Conservation (phyloP, 2,329 filamentous ascomycete species). For the Hymenoscyphus linearis region DNA sequence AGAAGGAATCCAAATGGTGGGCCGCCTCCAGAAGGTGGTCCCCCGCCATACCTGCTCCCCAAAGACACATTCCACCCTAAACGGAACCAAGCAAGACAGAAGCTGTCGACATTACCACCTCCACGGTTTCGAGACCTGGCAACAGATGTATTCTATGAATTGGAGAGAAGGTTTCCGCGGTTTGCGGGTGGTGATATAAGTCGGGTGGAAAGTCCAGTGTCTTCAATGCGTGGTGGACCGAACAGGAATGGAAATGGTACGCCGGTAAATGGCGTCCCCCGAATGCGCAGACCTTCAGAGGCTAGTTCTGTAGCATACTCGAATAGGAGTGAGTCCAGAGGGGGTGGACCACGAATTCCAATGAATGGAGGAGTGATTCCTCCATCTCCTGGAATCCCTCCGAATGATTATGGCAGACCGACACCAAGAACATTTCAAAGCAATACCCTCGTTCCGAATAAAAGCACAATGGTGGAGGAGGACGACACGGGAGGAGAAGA, state of each 20-base stretch:
- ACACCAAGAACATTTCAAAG: conserved; percentile 87
- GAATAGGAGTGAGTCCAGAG: conserved; percentile 33
- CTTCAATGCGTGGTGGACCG: conserved; percentile 49
- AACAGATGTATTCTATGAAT: conserved; percentile 92
- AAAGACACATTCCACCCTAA: conserved; percentile 91
- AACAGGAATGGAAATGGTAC: conserved; percentile 55
- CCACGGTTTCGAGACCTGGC: conserved; percentile 86
- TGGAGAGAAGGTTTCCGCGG: conserved; percentile 82
- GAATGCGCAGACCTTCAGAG: conserved; percentile 44
- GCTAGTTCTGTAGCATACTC: conserved; percentile 48
- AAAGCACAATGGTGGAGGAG: conserved; percentile 95
- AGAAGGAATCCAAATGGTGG: conserved; percentile 48
- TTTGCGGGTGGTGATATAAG: conserved; percentile 68
- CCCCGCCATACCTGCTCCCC: conserved; percentile 74
- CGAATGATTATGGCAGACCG: conserved; percentile 67
- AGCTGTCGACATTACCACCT: conserved; percentile 81
- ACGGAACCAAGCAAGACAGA: conserved; percentile 94
- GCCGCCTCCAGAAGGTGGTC: conserved; percentile 39
- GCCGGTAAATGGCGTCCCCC: conserved; percentile 54
- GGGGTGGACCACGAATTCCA: conserved; percentile 34
- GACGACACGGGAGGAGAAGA: conserved; percentile 63
- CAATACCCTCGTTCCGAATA: conserved; percentile 95
- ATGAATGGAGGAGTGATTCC: conserved; percentile 46
- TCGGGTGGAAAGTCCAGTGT: conserved; percentile 62
- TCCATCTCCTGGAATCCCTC: conserved; percentile 52